A percentile compares a stretch with the other conserved stretches of the same genome.
Evolutionary conservation across 2,329 filamentous ascomycete genomes (phyloP).

Genomic region (Zasmidium citrigriseum): DNA sequence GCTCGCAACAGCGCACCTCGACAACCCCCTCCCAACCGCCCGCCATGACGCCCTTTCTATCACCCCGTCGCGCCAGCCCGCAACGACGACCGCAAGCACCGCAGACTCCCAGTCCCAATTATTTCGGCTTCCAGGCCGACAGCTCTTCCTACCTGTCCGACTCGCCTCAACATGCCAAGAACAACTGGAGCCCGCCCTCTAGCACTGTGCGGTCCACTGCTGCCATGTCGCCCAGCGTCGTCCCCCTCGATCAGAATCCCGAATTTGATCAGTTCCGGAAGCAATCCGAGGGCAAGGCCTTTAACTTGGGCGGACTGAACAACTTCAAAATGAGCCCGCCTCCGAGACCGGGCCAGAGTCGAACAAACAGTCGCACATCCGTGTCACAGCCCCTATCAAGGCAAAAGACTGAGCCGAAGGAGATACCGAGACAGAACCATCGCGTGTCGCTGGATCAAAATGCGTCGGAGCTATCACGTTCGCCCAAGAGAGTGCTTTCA

Average conservation of each 20-base stretch:
- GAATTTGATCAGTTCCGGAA: constrained; percentile 79
- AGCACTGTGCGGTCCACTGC: constrained; percentile 71
- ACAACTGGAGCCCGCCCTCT: constrained; percentile 74
- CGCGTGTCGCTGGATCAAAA: constrained; percentile 31
- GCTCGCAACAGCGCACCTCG: constrained; percentile 11
- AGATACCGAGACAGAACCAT: constrained; percentile 32
- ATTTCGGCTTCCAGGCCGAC: constrained; percentile 75
- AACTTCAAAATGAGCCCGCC: constrained; percentile 41
- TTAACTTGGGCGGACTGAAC: constrained; percentile 43
- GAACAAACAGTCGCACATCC: constrained; percentile 23
- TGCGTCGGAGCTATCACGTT: constrained; percentile 34
- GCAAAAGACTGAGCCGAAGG: neutral
- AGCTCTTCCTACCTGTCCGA: constrained; percentile 56
- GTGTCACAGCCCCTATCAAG: constrained; percentile 6
- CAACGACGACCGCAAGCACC: constrained; percentile 19
- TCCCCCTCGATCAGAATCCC: constrained; percentile 73
- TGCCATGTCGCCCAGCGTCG: constrained; percentile 66
- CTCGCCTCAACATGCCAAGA: constrained; percentile 56
- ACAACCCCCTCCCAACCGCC: constrained; percentile 23
- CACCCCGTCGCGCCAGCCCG: constrained; percentile 25
- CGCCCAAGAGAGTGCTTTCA: constrained; percentile 52
- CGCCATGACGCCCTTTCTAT: constrained; percentile 33
- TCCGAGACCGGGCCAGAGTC: constrained; percentile 23
- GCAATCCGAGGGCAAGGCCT: constrained; percentile 60
- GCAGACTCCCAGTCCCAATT: constrained; percentile 68